phyloP scores from a whole-genome alignment of 2,329 filamentous ascomycete species.

The Nannizziopsis arthrosporioides region DNA sequence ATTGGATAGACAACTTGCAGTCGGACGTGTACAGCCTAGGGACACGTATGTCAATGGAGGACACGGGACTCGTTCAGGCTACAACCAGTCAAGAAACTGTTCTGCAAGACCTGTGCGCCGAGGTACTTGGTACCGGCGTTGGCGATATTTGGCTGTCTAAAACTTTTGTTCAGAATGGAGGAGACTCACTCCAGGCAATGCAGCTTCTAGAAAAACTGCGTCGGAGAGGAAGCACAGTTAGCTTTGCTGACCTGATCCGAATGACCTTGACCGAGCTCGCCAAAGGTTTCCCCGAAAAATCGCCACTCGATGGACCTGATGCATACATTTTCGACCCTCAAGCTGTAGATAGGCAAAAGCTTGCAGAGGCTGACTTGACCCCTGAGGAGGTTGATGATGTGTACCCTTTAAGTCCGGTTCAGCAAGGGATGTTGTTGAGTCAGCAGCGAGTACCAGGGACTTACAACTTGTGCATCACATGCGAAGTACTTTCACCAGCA shows the following conservation, averaged over 20 bases:
- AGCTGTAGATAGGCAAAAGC: constrained; percentile 12
- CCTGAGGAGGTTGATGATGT: constrained; percentile 23
- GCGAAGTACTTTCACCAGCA: constrained; percentile 21
- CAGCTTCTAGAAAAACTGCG: constrained; percentile 11
- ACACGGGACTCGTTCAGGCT: not conserved
- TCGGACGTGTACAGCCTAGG: not conserved
- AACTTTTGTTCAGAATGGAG: constrained; percentile 14
- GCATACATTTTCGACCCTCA: not conserved
- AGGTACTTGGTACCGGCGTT: no score
- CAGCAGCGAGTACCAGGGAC: constrained; percentile 21
- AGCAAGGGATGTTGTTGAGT: constrained; percentile 26
- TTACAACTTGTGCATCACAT: constrained; percentile 29
- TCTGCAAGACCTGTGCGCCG: constrained; percentile 21
- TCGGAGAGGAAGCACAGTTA: not conserved
- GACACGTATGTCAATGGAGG: not conserved
- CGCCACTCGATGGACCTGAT: not conserved
- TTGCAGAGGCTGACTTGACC: constrained; percentile 21
- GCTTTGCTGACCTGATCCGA: not conserved
- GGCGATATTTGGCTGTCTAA: not conserved
- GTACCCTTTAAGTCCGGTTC: constrained; percentile 26
- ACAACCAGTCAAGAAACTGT: constrained; percentile 14
- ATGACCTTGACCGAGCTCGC: not conserved
- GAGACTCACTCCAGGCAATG: constrained; percentile 18
- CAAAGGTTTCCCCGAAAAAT: not conserved
- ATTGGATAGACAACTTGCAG: constrained; percentile 23